Percentiles rank a stretch among this genome's conserved stretches.
These are phyloP conservation scores for Nicotiana benthamiana DNA, from an alignment of 257 asterid species.

Conservation along the genomic window DNA sequence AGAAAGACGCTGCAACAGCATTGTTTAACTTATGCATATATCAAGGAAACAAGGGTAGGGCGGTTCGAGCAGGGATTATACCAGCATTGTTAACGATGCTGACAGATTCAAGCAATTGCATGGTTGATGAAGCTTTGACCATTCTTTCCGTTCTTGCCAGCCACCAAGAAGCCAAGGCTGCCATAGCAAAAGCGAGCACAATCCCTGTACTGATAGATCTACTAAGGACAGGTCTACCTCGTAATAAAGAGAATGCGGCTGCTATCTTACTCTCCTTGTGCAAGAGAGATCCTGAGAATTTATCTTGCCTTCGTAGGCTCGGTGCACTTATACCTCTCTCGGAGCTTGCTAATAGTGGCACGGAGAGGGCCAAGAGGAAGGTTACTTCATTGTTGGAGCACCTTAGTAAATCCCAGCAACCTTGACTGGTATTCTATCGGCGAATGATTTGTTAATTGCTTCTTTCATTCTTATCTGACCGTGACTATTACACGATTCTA, in stretches of 20 bases:
- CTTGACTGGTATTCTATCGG: conserved; percentile 9
- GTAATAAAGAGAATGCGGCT: conserved; percentile 71
- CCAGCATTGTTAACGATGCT: conserved; percentile 64
- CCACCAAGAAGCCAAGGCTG: conserved; percentile 78
- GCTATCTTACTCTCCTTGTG: conserved; percentile 76
- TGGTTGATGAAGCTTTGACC: conserved; percentile 92
- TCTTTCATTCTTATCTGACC: conserved; percentile 14
- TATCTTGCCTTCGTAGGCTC: conserved; percentile 62
- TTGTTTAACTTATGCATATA: conserved; percentile 81
- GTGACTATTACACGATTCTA: conserved; percentile 19
- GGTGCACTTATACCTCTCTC: conserved; percentile 71
- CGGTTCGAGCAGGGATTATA: conserved; percentile 81
- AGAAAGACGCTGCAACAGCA: conserved; percentile 95
- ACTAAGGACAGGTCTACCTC: conserved; percentile 55
- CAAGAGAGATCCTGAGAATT: conserved; percentile 61
- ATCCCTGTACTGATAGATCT: conserved; percentile 79
- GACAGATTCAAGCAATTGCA: conserved; percentile 48
- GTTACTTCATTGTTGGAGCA: conserved; percentile 76
- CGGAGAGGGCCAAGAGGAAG: conserved; percentile 86
- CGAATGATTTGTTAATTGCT: background rate
- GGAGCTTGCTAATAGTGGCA: conserved; percentile 67
- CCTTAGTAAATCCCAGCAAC: conserved; percentile 38
- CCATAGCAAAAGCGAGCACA: conserved; percentile 62
- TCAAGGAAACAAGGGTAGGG: conserved; percentile 90
- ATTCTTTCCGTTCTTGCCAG: conserved; percentile 83